Conservation (phyloP, 768 basidiomycete species). For the Rhizopogon sp. region DNA sequence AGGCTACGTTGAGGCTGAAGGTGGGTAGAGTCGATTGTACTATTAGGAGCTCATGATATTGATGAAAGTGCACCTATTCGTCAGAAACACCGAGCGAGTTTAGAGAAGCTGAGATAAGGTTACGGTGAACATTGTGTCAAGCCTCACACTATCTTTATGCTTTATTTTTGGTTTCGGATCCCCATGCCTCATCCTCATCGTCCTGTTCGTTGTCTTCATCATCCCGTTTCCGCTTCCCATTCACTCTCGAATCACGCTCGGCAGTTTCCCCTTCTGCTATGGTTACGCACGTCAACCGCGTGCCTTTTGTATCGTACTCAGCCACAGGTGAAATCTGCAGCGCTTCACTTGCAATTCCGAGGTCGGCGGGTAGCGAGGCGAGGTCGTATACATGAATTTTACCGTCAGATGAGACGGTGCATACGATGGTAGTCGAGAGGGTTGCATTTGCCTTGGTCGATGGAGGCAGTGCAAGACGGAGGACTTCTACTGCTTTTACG, state of each 20-base stretch:
- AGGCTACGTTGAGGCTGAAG: too few species aligned
- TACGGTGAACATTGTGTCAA: neutral
- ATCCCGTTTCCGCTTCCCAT: conserved; percentile 33
- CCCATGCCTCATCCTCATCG: conserved; percentile 27
- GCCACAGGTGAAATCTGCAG: conserved; percentile 49
- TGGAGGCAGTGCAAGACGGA: conserved; percentile 53
- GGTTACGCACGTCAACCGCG: conserved; percentile 72
- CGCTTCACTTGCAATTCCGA: conserved; percentile 9
- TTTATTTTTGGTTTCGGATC: conserved; percentile 9
- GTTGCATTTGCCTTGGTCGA: conserved; percentile 10
- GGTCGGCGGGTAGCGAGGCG: conserved; percentile 35
- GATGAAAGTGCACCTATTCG: too few species aligned
- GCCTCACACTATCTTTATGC: conserved; percentile 21
- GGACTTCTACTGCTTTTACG: conserved; percentile 74
- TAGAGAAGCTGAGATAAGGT: neutral
- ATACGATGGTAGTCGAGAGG: conserved; percentile 54
- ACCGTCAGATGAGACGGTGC: conserved; percentile 89
- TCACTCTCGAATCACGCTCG: conserved; percentile 12
- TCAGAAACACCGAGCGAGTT: neutral
- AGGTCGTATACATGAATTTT: conserved; percentile 75
- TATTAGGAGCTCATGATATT: too few species aligned
- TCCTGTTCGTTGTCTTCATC: conserved; percentile 31
- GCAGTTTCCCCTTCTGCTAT: conserved; percentile 45
- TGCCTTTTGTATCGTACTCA: conserved; percentile 81
- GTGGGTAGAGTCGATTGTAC: too few species aligned